Conservation (phyloP, 2,329 filamentous ascomycete genomes). For the Colletotrichum orchidophilum region DNA sequence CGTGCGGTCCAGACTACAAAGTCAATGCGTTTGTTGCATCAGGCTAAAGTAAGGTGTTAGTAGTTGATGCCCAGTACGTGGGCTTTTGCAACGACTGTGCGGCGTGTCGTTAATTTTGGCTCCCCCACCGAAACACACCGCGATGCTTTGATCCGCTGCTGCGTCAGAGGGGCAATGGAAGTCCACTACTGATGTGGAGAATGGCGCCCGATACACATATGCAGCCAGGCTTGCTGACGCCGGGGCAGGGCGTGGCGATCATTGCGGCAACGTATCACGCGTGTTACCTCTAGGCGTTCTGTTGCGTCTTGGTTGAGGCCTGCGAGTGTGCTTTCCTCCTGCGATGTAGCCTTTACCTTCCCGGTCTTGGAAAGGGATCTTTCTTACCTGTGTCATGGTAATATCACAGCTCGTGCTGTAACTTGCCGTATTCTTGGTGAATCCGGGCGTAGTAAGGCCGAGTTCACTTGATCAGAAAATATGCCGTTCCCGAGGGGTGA, state of each 20-base stretch:
- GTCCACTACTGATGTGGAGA: background rate
- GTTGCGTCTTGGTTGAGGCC: background rate
- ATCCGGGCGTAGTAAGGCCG: background rate
- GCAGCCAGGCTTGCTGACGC: background rate
- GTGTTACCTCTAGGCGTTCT: background rate
- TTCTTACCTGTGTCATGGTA: background rate
- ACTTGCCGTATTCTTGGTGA: background rate
- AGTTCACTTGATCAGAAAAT: background rate
- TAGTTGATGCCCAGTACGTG: background rate
- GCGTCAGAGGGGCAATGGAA: background rate
- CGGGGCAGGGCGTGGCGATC: background rate
- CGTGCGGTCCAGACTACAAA: background rate
- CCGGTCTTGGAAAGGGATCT: background rate
- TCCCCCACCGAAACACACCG: background rate
- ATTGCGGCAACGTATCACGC: background rate
- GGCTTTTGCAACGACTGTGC: background rate
- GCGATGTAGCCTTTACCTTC: background rate
- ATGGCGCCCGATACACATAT: background rate
- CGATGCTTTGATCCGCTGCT: background rate
- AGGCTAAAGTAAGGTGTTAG: background rate
- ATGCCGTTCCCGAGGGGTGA: background rate
- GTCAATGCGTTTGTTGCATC: background rate
- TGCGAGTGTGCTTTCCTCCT: background rate
- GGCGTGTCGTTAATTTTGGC: slow-evolving; percentile 13
- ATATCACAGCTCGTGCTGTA: background rate